Evolutionary conservation across 2,329 filamentous ascomycete genomes (phyloP).

Genomic region (Phialophora chinensis): DNA sequence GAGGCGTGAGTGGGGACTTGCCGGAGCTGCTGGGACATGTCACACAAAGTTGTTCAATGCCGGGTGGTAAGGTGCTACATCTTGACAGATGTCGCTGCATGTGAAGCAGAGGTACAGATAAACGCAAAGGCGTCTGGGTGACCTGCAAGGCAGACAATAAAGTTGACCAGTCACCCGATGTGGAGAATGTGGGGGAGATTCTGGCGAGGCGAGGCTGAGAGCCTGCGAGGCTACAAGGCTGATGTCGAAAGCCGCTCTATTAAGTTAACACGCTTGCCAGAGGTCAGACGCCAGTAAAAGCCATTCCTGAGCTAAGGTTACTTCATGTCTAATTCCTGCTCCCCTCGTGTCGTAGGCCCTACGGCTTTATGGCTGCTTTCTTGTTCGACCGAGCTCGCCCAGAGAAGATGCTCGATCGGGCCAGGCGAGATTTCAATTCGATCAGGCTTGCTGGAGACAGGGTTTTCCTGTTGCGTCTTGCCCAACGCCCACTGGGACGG

Average conservation of each 20-base stretch:
- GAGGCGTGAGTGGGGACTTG: conserved; percentile 35
- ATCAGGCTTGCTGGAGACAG: not conserved
- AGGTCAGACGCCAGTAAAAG: not conserved
- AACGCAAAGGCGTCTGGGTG: conserved; percentile 4
- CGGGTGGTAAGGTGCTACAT: conserved; percentile 17
- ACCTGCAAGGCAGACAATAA: conserved; percentile 17
- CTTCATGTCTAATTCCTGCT: not conserved
- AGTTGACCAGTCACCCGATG: conserved; percentile 14
- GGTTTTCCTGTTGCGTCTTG: not conserved
- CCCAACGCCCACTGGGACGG: not conserved
- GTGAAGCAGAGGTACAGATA: conserved; percentile 6
- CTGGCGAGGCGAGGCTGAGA: not conserved
- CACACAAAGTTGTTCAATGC: conserved; percentile 13
- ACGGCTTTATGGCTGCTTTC: not conserved
- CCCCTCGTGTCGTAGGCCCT: not conserved
- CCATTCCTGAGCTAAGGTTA: not conserved
- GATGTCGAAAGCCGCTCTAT: not conserved
- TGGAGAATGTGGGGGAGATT: conserved; percentile 4
- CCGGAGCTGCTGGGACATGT: conserved; percentile 36
- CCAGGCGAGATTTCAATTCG: not conserved
- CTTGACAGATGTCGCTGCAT: conserved; percentile 12
- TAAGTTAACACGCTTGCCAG: not conserved
- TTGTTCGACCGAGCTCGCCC: not conserved
- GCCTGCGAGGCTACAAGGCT: not conserved
- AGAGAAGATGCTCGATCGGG: not conserved